Base-by-base conservation (phyloP, 192 early-diverging fungal species). In the Oehlia diaphana region DNA sequence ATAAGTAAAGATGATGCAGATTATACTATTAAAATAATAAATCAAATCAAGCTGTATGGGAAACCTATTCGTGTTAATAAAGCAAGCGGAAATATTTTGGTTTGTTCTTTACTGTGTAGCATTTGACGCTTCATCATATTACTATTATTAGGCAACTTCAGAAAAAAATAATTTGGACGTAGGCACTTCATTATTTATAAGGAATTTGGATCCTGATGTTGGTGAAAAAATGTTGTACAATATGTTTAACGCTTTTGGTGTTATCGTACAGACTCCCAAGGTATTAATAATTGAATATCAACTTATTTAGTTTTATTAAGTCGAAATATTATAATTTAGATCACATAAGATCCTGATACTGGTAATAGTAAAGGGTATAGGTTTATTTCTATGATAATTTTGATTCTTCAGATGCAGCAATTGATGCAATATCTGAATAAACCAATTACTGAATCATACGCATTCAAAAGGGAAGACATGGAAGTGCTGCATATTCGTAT, bases 401-500 rank as follows among this genome's bases (percentile, higher is more conserved):
- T 87, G 96, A 98, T 74, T 91, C 95, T 9, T 91, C 97, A 0
- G 98, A 99, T 88, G 92, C 92, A 19, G 98, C 98, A 0, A 93
- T 99, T 63, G 96, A 97, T 85, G 9, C 97, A 98, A 84, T 98
- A 94, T 83, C 82, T 94, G 84, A 95, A 96, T 83, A 97, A 97
- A 81, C 92, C 93, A 37, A 94, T 99, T 76, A 91, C 87, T 39
- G 97, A 97, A 9, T 86, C 87, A 19, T 99, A 96, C 86, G 96
- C 97, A 2, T 95, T 96, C 81, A 99, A 98, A 84, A 99, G 98
- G 85, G 98, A 82, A 81, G 96, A 23, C 98, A 99, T 80, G 98
- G 98, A 72, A 94, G 94, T 49, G 96, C 96, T 0, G 96, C 96
- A 37, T 92, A 91, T 93, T 87, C 9, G 70, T 71, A 47, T 68